phyloP scores from a whole-genome alignment of 2,329 filamentous ascomycete genomes.

The Xylaria sp. region DNA sequence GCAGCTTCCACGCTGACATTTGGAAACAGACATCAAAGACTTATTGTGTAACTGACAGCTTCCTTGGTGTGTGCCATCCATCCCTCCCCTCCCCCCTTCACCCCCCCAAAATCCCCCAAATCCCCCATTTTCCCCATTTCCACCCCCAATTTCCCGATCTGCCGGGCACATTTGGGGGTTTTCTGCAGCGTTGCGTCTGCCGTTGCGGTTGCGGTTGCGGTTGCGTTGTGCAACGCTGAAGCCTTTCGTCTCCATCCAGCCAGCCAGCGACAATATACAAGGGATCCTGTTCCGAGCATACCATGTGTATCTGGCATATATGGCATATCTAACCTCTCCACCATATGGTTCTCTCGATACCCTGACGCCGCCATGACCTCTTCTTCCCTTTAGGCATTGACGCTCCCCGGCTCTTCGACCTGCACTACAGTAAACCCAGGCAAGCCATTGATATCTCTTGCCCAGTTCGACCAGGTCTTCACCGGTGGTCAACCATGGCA shows the following conservation, averaged over 20 bases:
- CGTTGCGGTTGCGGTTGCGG: conserved; percentile 27
- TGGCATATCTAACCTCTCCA: conserved; percentile 2
- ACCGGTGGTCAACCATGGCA: conserved; percentile 15
- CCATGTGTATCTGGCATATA: conserved; percentile 1
- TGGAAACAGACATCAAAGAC: neutral
- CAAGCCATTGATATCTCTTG: conserved; percentile 13
- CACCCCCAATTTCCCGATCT: conserved; percentile 34
- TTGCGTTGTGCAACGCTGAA: conserved; percentile 32
- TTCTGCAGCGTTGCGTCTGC: conserved; percentile 33
- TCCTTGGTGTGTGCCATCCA: neutral
- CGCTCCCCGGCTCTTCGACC: conserved; percentile 23
- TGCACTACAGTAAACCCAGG: conserved; percentile 3
- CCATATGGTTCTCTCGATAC: conserved; percentile 18
- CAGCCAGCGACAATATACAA: neutral
- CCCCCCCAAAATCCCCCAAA: conserved; percentile 14
- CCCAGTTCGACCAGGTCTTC: conserved; percentile 13
- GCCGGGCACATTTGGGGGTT: conserved; percentile 29
- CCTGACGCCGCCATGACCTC: conserved; percentile 22
- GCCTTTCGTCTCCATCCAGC: conserved; percentile 19
- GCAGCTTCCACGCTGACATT: neutral
- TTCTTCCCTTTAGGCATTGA: conserved; percentile 17
- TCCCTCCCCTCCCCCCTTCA: neutral
- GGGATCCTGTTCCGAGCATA: conserved; percentile 24
- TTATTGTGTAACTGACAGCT: conserved; percentile 2
- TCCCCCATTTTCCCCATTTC: conserved; percentile 27